Conservation (phyloP, 2,329 filamentous ascomycete species). For the Colletotrichum spaethianum region DNA sequence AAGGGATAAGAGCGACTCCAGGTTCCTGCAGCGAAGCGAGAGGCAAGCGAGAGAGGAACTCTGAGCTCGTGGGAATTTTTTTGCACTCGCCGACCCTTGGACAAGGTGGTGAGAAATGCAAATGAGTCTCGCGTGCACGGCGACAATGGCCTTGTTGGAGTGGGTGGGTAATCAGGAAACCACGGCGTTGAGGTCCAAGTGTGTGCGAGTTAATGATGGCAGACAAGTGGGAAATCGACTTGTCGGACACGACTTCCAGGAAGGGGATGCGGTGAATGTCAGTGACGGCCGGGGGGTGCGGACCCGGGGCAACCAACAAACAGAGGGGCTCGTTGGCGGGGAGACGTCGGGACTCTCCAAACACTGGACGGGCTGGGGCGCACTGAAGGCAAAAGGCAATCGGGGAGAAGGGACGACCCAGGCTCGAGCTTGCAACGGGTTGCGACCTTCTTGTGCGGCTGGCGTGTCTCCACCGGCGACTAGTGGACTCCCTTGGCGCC, state of each 20-base stretch:
- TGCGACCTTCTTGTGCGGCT: conserved; percentile 41
- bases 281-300: conserved; percentile 36
- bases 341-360: conserved; percentile 35
- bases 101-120: conserved; percentile 31
- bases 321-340: conserved; percentile 44
- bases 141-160: conserved; percentile 43
- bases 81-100: neutral
- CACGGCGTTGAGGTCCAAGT: conserved; percentile 25
- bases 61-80: conserved; percentile 15
- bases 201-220: conserved; percentile 32
- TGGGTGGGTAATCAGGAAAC: conserved; percentile 26
- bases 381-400: neutral
- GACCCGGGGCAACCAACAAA: conserved; percentile 43
- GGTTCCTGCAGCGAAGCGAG: conserved; percentile 29
- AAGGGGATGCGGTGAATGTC: conserved; percentile 42
- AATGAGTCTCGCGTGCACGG: conserved; percentile 28
- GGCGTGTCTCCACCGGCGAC: conserved; percentile 36
- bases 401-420: conserved; percentile 14
- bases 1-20: conserved; percentile 15
- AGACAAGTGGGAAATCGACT: conserved; percentile 27
- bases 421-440: conserved; percentile 37
- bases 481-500: conserved; percentile 33
- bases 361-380: conserved; percentile 18
- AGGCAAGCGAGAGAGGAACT: conserved; percentile 9
- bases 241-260: conserved; percentile 39